Conservation (phyloP, 495 filamentous ascomycete species). For the Penicillium simplicissimum region DNA sequence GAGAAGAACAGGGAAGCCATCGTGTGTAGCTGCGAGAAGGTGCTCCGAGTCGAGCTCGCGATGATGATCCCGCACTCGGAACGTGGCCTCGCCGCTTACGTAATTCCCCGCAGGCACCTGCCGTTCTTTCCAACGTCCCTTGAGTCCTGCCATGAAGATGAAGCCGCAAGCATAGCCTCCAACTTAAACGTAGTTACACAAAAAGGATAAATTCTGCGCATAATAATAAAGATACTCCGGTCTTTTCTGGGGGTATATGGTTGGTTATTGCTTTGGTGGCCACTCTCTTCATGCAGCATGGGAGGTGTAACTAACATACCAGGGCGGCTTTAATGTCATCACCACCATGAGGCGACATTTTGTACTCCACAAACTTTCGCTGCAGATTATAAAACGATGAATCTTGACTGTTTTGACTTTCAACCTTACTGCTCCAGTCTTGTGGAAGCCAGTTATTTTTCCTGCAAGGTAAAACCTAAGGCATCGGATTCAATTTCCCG, state of each 20-base stretch:
- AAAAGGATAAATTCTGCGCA: no score
- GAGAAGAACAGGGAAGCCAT: constrained; percentile 98
- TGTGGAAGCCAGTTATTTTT: background rate
- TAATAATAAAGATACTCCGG: no score
- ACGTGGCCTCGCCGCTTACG: constrained; percentile 24
- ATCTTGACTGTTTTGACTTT: background rate
- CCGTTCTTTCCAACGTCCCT: background rate
- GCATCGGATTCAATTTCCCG: constrained; percentile 18
- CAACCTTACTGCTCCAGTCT: background rate
- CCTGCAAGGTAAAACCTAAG: background rate
- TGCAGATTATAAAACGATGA: background rate
- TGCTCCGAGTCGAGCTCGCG: constrained; percentile 9
- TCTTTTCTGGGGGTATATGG: background rate
- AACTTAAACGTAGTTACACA: no score
- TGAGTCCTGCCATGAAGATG: background rate
- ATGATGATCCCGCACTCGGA: constrained; percentile 25
- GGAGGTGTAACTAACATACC: background rate
- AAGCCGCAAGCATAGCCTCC: background rate
- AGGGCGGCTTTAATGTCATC: background rate
- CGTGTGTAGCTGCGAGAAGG: constrained; percentile 28
- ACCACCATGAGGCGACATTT: background rate
- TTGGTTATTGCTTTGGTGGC: background rate
- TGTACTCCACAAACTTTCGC: background rate
- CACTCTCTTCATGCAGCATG: background rate
- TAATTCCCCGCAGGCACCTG: constrained; percentile 22